These are phyloP conservation scores for Cryptosporidium ubiquitum DNA, from an alignment of 169 alveolate genomes.

Conservation along the genomic window DNA sequence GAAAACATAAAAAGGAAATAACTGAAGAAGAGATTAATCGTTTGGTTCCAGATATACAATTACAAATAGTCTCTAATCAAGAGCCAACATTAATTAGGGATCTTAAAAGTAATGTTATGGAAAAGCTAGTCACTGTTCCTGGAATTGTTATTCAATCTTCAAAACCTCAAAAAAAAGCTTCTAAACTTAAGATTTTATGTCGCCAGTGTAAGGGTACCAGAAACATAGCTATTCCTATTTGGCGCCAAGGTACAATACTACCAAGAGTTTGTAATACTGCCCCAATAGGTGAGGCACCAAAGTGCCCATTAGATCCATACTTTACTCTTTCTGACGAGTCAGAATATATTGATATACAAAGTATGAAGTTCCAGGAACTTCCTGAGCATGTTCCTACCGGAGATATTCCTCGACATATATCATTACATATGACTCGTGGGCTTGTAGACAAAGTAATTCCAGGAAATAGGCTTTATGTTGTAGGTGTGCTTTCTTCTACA, in stretches of 20 bases:
- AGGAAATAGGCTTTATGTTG: constrained; percentile 96
- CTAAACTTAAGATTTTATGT: constrained; percentile 86
- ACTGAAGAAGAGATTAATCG: constrained; percentile 73
- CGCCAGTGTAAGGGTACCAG: constrained; percentile 91
- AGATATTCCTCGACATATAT: constrained; percentile 89
- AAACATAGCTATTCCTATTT: constrained; percentile 87
- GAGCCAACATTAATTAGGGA: constrained; percentile 87
- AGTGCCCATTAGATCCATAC: constrained; percentile 93
- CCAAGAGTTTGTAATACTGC: constrained; percentile 85
- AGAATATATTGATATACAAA: constrained; percentile 94
- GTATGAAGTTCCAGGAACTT: constrained; percentile 95
- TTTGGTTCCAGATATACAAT: constrained; percentile 81
- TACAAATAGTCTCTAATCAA: constrained; percentile 81
- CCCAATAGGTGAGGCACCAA: constrained; percentile 81
- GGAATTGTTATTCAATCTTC: constrained; percentile 95
- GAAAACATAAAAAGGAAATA: constrained; percentile 9
- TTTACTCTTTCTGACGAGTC: constrained; percentile 94
- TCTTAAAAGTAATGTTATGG: constrained; percentile 83
- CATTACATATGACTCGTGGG: constrained; percentile 72
- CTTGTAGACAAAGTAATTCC: constrained; percentile 90
- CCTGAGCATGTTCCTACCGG: constrained; percentile 99
- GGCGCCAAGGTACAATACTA: constrained; percentile 85
- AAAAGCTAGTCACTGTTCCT: constrained; percentile 92
- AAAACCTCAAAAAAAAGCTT: constrained; percentile 89
- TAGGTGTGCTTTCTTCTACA: constrained; percentile 89